Conservation (phyloP, 768 basidiomycete genomes). For the Mrakia blollopis region DNA sequence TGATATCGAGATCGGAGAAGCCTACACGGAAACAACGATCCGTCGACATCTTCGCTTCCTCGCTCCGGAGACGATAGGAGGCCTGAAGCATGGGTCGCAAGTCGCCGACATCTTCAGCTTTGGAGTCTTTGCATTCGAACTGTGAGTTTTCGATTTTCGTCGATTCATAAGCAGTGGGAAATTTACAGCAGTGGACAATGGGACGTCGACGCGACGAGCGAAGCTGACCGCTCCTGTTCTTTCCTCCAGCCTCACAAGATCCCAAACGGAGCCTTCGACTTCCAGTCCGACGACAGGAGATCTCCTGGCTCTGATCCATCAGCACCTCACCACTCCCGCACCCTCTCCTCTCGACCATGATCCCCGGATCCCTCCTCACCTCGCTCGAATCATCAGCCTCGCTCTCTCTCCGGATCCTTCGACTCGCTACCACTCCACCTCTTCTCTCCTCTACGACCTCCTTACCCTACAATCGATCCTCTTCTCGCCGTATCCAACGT, state of each 20-base stretch:
- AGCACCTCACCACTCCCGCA: constrained; percentile 30
- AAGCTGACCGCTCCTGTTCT: too few relatives aligned
- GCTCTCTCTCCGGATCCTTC: constrained; percentile 35
- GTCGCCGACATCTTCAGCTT: constrained; percentile 38
- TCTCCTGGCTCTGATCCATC: constrained; percentile 32
- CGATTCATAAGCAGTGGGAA: too few relatives aligned
- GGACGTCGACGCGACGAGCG: too few relatives aligned
- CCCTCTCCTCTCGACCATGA: neutral
- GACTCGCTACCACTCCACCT: constrained; percentile 37
- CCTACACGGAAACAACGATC: neutral
- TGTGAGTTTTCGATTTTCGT: neutral
- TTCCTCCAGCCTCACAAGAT: constrained; percentile 31
- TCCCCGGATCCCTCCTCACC: constrained; percentile 14
- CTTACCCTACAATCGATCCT: constrained; percentile 31
- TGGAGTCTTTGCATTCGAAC: constrained; percentile 39
- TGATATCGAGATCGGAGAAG: neutral
- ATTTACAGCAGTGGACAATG: too few relatives aligned
- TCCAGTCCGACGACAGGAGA: constrained; percentile 32
- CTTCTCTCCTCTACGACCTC: constrained; percentile 39
- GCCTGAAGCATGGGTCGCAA: neutral
- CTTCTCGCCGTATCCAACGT: neutral
- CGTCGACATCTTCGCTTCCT: constrained; percentile 14
- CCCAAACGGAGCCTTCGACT: constrained; percentile 35
- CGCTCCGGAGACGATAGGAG: constrained; percentile 5
- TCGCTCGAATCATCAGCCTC: constrained; percentile 38